A percentile compares a stretch with the other conserved stretches of the same genome.
Evolutionary conservation across 2,329 filamentous ascomycete genomes (phyloP).

Genomic region (Diaporthe caulivora): DNA sequence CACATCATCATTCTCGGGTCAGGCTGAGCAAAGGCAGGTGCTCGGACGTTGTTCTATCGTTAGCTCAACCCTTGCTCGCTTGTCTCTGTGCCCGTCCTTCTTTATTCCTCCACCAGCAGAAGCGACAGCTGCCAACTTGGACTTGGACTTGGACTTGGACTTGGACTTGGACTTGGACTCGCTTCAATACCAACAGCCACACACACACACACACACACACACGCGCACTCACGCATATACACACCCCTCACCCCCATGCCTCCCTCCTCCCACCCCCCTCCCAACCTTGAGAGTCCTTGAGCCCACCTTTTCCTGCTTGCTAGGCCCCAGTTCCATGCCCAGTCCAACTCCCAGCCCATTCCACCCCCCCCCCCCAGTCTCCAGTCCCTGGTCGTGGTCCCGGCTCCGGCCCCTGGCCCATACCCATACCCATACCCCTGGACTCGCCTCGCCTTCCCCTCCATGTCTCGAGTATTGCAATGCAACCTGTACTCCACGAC

Average conservation of each 20-base stretch:
- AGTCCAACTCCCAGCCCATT: not conserved
- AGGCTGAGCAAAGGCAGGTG: conserved; percentile 6
- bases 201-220: too few species aligned
- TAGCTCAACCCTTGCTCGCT: conserved; percentile 16
- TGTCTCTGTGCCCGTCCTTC: not conserved
- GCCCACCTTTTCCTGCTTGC: conserved; percentile 26
- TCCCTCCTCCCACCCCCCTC: not conserved
- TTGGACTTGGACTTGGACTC: too few species aligned
- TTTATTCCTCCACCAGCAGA: not conserved
- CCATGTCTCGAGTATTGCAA: conserved; percentile 34
- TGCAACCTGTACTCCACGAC: conserved; percentile 29
- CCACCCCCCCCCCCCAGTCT: not conserved
- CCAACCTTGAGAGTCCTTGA: conserved; percentile 19
- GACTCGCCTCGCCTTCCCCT: conserved; percentile 31
- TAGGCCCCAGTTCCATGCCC: conserved; percentile 23
- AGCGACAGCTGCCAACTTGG: not conserved
- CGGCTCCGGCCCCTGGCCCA: conserved; percentile 31
- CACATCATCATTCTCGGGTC: conserved; percentile 18
- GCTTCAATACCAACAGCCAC: too few species aligned
- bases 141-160: too few species aligned
- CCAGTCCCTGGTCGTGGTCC: conserved; percentile 33
- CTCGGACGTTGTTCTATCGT: conserved; percentile 28
- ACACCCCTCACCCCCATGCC: too few species aligned
- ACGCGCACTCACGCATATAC: too few species aligned
- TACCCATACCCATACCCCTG: conserved; percentile 32